Evolutionary conservation across 202 grass and related monocot genomes (phyloP), one percentile per base, ranked within the genome.

Genomic region (Carex arenaria): DNA sequence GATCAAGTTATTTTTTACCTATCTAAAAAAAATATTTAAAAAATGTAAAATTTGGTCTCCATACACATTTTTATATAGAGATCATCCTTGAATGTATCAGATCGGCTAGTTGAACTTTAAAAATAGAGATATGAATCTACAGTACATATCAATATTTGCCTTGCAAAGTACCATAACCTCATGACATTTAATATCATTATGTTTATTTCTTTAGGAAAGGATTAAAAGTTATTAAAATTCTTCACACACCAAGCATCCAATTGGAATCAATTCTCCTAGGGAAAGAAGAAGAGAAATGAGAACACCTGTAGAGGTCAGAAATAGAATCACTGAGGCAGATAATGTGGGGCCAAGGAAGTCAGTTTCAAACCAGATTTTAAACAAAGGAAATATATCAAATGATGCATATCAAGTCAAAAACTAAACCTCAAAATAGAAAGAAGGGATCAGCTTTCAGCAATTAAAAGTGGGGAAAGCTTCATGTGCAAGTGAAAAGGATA

Each of bases 401-500:
- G 15, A 77, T 57, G 49, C 5, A 51, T 76, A 51, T 32, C 51
- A 54, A 55, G 14, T 56, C 19, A 76, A 34, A 32, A 77, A 12
- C 45, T 32, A 18, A 54, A 5, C 5, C 49, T 22, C 30, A 18
- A 77, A 77, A 57, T 77, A 59, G 73, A 32, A 77, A 34, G 22
- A 57, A 56, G 28, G 49, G 12, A 57, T 26, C 72, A 77, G 52
- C 52, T 77, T 77, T 77, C 14, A 57, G 52, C 52, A 77, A 77
- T 77, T 59, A 34, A 17, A 77, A 77, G 52, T 77, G 73, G 51
- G 15, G 52, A 77, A 57, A n/a, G 51, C 73, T 77, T 77, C 6
- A n/a, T 57, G 28, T 77, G 52, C 28, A 77, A 55, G 52, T 77
- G 73, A 77, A 57, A 56, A 76, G 32, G 51, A 56, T 76, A 57